Conservation (phyloP, 306 rosid genomes). For the Fragaria iinumae region DNA sequence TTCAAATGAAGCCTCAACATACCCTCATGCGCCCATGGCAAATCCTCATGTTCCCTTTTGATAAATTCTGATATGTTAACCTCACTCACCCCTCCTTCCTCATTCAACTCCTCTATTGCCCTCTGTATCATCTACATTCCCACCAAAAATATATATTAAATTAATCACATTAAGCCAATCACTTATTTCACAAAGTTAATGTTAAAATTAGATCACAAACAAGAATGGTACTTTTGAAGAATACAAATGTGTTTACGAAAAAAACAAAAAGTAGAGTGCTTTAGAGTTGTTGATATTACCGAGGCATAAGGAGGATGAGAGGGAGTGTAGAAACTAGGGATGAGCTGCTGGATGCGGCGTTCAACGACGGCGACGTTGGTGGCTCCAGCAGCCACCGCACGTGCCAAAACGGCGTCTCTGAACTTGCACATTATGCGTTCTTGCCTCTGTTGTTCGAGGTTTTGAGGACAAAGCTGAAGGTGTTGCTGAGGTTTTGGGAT, state of each 20-base stretch:
- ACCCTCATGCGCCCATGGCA: conserved; percentile 30
- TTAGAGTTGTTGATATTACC: conserved; percentile 20
- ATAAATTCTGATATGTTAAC: conserved; percentile 28
- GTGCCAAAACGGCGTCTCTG: conserved; percentile 17
- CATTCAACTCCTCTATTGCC: conserved; percentile 31
- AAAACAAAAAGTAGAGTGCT: neutral
- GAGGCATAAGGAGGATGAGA: conserved; percentile 33
- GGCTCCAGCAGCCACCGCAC: conserved; percentile 1
- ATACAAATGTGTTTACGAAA: neutral
- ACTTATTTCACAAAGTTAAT: neutral
- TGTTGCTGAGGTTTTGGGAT: neutral
- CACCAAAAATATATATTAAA: neutral
- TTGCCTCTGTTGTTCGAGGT: neutral
- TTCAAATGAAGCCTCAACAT: conserved; percentile 34
- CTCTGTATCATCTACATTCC: conserved; percentile 38
- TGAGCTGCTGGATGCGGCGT: conserved; percentile 10
- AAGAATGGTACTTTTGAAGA: neutral
- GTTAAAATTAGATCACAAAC: neutral
- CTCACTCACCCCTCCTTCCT: conserved; percentile 34
- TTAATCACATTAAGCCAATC: neutral
- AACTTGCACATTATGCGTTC: conserved; percentile 1
- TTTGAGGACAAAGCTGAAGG: neutral
- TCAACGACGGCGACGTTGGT: conserved; percentile 9
- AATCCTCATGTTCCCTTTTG: conserved; percentile 23
- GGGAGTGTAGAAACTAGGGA: conserved; percentile 26